Conservation (phyloP, 208 protist genomes). For the Crithidia sp. region DNA sequence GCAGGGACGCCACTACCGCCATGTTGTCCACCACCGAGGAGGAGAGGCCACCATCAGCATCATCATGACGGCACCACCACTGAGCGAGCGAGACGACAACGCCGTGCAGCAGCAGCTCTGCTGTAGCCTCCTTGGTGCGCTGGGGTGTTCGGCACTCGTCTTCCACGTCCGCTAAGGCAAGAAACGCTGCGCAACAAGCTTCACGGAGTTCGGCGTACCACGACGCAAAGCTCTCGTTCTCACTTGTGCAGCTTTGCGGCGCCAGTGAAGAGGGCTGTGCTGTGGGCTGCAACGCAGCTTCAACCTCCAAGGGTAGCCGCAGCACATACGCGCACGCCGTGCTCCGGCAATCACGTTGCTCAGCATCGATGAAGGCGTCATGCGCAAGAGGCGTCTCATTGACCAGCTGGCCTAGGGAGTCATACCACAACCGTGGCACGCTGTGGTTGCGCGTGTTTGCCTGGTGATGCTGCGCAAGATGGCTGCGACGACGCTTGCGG, state of each 20-base stretch:
- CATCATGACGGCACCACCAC: conserved; percentile 22
- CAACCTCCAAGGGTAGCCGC: not conserved
- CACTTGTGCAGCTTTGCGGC: not conserved
- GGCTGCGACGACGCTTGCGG: conserved; percentile 21
- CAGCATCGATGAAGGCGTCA: not conserved
- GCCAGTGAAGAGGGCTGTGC: not conserved
- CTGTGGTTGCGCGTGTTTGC: not conserved
- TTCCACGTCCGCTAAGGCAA: not conserved
- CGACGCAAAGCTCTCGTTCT: not conserved
- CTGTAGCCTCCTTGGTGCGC: not conserved
- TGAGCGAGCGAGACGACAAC: conserved; percentile 25
- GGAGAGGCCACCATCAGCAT: not conserved
- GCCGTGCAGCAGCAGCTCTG: conserved; percentile 27
- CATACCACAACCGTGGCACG: not conserved
- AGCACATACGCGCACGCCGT: not conserved
- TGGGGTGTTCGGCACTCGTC: not conserved
- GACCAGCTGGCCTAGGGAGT: no score
- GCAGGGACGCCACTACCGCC: not conserved
- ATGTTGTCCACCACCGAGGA: not conserved
- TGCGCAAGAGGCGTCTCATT: no score
- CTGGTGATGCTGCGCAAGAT: not conserved
- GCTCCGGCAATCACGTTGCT: not conserved
- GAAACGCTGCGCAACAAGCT: conserved; percentile 3
- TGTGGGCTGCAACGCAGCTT: not conserved
- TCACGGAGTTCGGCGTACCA: conserved; percentile 22